Base-by-base conservation (phyloP, 805 yeast genomes). In the Lipomyces lipofer region DNA sequence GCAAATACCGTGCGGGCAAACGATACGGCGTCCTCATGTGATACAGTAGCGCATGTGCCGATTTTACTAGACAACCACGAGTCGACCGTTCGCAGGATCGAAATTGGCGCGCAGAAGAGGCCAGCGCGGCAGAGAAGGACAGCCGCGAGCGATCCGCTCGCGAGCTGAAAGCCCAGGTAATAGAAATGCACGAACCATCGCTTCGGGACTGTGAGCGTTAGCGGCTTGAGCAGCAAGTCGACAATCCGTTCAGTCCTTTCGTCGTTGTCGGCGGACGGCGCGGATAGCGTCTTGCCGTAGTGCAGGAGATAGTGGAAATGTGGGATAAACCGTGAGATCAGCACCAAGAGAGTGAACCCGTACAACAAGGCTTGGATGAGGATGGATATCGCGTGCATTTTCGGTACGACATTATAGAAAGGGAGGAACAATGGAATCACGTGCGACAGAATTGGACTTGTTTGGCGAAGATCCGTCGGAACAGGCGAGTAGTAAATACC, bases 101-200 rank as follows among this genome's bases (percentile, higher is more conserved):
- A 15, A 21, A 48, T 22, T n/a, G 50, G 51, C 2, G 43, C 15
- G 19, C 42, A 19, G 6, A n/a, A 24, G 13, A 12, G 13, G 21
- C 39, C 22, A 4, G 30, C 13, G 29, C 29, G 49, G 13, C 51
- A 42, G 6, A 47, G 25, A 21, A 33, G 17, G 21, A 42, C 10
- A 9, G 47, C 24, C 10, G 48, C 27, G 15, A 13, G 33, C 3
- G 17, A 4, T 2, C 58, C 12, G 2, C n/a, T 25, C 13, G 51
- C 27, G n/a, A 15, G 28, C 2, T n/a, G 5, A 4, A 58, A 10
- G 12, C 67, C 53, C 19, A 62, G 42, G 7, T 64, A 30, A 39
- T 71, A 71, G 50, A 71, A 71, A 50, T 70, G 73, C 27, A 47
- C 43, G 42, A 71, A 71, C 68, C 67, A 68, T 1, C 49, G 9